Percentiles rank a stretch among this genome's conserved stretches.
Evolutionary conservation across 176 grass and related monocot genomes (phyloP).

Genomic region (Rhynchospora tenuis): DNA sequence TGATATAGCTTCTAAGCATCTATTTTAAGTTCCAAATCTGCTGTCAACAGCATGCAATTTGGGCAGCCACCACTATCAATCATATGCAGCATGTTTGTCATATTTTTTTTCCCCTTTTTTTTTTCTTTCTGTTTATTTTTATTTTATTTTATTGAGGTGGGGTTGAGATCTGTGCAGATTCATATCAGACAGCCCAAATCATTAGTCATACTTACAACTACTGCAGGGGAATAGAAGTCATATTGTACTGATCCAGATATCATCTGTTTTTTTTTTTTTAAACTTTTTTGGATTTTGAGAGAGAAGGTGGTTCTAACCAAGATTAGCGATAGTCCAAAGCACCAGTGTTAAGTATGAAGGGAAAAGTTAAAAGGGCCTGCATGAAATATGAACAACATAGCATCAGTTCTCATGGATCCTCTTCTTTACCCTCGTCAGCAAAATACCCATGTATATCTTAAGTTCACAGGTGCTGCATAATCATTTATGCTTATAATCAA

Average conservation of each 20-base stretch:
- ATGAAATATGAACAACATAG: constrained; percentile 29
- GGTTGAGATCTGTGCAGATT: no score
- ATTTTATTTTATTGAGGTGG: no score
- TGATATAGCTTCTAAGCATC: no score
- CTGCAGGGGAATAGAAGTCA: background rate
- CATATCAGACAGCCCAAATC: no score
- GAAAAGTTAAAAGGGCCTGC: constrained; percentile 70
- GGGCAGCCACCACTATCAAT: no score
- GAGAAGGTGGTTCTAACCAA: background rate
- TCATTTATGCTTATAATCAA: background rate
- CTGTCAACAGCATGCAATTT: no score
- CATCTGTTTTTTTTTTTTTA: background rate
- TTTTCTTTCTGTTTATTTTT: no score
- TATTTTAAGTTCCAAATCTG: no score
- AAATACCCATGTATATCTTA: background rate
- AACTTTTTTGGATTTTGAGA: background rate
- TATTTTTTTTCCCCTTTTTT: no score
- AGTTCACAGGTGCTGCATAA: background rate
- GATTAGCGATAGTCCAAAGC: constrained; percentile 57
- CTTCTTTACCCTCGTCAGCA: background rate
- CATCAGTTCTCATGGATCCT: background rate
- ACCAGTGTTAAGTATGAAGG: constrained; percentile 53
- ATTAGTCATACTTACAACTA: no score
- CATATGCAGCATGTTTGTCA: no score
- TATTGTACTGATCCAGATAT: background rate